Base-by-base conservation (phyloP, 768 basidiomycete genomes). In the Antrodiella citrinella region DNA sequence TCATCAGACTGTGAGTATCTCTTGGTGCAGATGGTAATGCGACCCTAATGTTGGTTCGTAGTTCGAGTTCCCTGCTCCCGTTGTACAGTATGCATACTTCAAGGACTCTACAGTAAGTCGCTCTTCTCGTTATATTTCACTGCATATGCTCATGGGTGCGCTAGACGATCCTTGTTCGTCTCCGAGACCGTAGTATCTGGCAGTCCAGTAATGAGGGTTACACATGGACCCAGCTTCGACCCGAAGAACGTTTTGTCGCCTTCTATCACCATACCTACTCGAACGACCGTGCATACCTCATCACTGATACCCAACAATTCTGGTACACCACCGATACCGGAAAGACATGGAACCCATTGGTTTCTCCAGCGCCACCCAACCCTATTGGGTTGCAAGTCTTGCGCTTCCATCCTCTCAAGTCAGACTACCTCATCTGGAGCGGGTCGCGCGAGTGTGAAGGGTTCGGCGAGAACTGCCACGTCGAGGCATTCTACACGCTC, bases 191-290 rank as follows among this genome's bases (percentile, higher is more conserved):
- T 53, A 75, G 78, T 0, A 73, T 98, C 48, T 98, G 91, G 91
- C 93, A 97, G 69, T 96, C 92, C 1, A 81, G 80, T 59, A 97
- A 93, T 62, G 94, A 99, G 66, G 96, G 95, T 1, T 92, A 91
- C 66, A 82, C 82, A 0, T 99, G 95, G 94, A 74, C 75, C 40
- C 82, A 81, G 52, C 73, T 84, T 12, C 69, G 64, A 61, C 74
- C 79, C 0, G 72, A 70, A 1, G 72, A 84, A 51, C 77, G 73
- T 13, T 87, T 97, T 71, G 68, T 96, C 26, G 82, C 77, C 0
- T 86, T 97, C 67, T 87, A 87, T 59, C 88, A 94, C 70, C 95
- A 99, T 71, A 69, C 75, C 25, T 87, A 86, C 69, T 66, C 78
- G 18, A 56, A 74, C 44, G 90, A 90, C 53, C 86, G 94, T 10